Evolutionary conservation across 768 basidiomycete species (phyloP).

Genomic region (Neoboletus brunneissimus): DNA sequence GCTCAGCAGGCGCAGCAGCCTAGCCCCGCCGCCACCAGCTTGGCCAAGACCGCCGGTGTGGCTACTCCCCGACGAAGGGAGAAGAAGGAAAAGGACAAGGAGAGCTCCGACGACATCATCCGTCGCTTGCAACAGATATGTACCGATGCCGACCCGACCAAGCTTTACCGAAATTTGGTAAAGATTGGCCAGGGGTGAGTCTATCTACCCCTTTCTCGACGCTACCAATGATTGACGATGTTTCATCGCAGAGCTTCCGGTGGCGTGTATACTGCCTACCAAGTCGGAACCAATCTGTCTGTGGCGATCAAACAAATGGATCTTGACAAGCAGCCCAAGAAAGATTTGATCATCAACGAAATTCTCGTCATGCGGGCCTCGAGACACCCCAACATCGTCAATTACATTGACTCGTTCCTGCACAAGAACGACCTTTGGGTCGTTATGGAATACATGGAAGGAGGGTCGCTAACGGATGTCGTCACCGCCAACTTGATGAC

Average conservation of each 20-base stretch:
- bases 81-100: slow-evolving; percentile 79
- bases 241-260: slow-evolving; percentile 73
- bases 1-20: slow-evolving; percentile 43
- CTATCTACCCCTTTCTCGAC: background rate
- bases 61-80: slow-evolving; percentile 84
- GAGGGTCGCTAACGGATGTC: slow-evolving; percentile 90
- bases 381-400: slow-evolving; percentile 98
- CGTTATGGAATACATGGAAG: slow-evolving; percentile 99
- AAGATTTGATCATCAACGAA: slow-evolving; percentile 99
- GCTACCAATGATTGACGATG: background rate
- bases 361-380: slow-evolving; percentile 98
- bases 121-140: slow-evolving; percentile 91
- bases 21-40: slow-evolving; percentile 60
- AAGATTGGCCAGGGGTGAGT: slow-evolving; percentile 98
- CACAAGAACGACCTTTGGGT: slow-evolving; percentile 99
- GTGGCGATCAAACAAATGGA: slow-evolving; percentile 99
- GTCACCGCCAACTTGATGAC: slow-evolving; percentile 90
- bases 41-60: slow-evolving; percentile 66
- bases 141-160: slow-evolving; percentile 95
- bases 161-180: slow-evolving; percentile 85
- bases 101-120: slow-evolving; percentile 85
- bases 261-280: slow-evolving; percentile 97
- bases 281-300: slow-evolving; percentile 89
- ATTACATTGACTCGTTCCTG: slow-evolving; percentile 98
- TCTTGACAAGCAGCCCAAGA: slow-evolving; percentile 98